Conservation (phyloP, 2,329 filamentous ascomycete genomes). For the Clathrospora elynae region DNA sequence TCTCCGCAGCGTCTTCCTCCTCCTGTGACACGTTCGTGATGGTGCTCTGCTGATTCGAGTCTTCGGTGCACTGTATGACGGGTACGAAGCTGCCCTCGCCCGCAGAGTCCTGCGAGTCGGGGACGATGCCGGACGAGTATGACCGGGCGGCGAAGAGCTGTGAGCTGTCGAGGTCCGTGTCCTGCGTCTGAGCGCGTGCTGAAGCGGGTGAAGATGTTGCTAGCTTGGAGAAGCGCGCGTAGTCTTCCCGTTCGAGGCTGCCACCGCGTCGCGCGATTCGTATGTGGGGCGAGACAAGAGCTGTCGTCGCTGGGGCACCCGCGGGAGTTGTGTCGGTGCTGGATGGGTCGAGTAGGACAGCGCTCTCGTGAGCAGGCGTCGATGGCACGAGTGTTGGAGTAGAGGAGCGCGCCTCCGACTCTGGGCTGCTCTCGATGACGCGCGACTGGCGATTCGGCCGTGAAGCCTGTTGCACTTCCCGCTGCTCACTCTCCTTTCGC, state of each 20-base stretch:
- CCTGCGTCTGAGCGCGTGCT: constrained; percentile 2
- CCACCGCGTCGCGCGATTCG: constrained; percentile 17
- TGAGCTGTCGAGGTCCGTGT: constrained; percentile 25
- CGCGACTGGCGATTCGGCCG: constrained; percentile 13
- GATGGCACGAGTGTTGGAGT: constrained; percentile 1
- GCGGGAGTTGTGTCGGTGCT: neutral
- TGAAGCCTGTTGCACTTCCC: neutral
- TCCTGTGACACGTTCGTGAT: constrained; percentile 7
- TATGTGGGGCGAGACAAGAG: constrained; percentile 18
- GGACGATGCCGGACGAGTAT: constrained; percentile 28
- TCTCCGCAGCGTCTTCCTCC: constrained; percentile 12
- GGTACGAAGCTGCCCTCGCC: constrained; percentile 31
- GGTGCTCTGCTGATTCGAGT: constrained; percentile 11
- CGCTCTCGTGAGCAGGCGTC: constrained; percentile 6
- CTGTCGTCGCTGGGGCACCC: neutral
- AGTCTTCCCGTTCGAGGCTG: constrained; percentile 29
- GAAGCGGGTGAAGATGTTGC: constrained; percentile 6
- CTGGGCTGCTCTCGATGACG: constrained; percentile 26
- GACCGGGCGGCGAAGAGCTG: constrained; percentile 18
- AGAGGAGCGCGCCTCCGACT: constrained; percentile 5
- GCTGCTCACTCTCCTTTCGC: neutral
- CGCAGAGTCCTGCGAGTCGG: constrained; percentile 35
- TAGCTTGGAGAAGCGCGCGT: constrained; percentile 30
- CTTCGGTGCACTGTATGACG: constrained; percentile 26
- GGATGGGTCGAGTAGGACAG: neutral